Conservation (phyloP, 345 rosid genomes). For the Moringa oleifera region DNA sequence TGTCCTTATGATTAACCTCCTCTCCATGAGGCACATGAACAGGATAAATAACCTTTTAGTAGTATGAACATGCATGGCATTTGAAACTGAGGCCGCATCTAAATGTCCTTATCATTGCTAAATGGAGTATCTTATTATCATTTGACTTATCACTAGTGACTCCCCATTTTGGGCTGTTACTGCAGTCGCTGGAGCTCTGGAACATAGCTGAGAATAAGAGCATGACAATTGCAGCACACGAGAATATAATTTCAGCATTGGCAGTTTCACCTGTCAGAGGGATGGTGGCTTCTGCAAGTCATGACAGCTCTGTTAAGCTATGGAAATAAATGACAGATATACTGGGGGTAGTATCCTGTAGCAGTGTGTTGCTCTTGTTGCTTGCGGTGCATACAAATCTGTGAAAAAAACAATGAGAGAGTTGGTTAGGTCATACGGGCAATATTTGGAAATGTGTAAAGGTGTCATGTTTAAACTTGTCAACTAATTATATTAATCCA, state of each 20-base stretch:
- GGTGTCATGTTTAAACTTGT: not conserved
- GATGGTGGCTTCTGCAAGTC: constrained; percentile 68
- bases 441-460: too few species aligned
- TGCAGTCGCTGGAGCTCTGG: constrained; percentile 66
- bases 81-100: not conserved
- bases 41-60: too few species aligned
- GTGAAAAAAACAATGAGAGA: too few species aligned
- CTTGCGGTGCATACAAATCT: too few species aligned
- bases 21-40: too few species aligned
- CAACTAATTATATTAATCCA: too few species aligned
- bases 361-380: not conserved
- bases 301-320: constrained; percentile 54
- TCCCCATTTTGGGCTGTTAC: not conserved
- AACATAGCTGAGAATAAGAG: constrained; percentile 57
- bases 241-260: constrained; percentile 48
- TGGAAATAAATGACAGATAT: constrained; percentile 38
- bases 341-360: not conserved
- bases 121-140: too few species aligned
- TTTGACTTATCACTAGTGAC: not conserved
- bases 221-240: constrained; percentile 49
- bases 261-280: constrained; percentile 42
- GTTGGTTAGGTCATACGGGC: not conserved
- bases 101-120: too few species aligned
- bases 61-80: not conserved
- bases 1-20: too few species aligned